These are phyloP conservation scores for Apiospora phragmitis DNA, from an alignment of 2,329 filamentous ascomycete species.

Conservation along the genomic window DNA sequence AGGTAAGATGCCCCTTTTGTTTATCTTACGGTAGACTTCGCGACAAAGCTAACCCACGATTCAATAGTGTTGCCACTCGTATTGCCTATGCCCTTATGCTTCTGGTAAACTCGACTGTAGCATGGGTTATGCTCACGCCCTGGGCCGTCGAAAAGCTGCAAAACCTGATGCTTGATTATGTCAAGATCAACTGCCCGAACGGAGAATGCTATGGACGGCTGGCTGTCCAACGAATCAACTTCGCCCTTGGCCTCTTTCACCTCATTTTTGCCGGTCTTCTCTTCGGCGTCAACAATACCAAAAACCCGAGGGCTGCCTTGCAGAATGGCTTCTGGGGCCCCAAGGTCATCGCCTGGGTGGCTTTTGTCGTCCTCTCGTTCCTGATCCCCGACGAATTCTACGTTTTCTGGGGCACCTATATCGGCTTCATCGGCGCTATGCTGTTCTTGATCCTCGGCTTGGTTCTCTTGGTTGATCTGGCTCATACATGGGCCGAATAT, in stretches of 20 bases:
- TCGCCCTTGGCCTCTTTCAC: slow-evolving; percentile 93
- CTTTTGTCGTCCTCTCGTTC: slow-evolving; percentile 86
- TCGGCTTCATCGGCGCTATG: slow-evolving; percentile 84
- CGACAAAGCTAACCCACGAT: slow-evolving; percentile 13
- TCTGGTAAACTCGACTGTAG: slow-evolving; percentile 92
- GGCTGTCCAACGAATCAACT: slow-evolving; percentile 96
- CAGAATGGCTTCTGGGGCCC: slow-evolving; percentile 99
- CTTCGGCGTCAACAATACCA: slow-evolving; percentile 83
- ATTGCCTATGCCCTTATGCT: slow-evolving; percentile 95
- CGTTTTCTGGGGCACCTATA: slow-evolving; percentile 92
- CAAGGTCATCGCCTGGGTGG: slow-evolving; percentile 88
- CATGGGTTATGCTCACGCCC: slow-evolving; percentile 98
- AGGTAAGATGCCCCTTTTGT: slow-evolving; percentile 56
- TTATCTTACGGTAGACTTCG: background rate
- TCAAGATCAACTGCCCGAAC: slow-evolving; percentile 89
- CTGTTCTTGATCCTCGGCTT: slow-evolving; percentile 91
- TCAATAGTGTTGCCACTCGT: slow-evolving; percentile 82
- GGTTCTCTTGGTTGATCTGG: slow-evolving; percentile 89
- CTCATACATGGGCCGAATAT: slow-evolving; percentile 96
- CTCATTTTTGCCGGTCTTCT: slow-evolving; percentile 81
- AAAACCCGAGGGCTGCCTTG: slow-evolving; percentile 80
- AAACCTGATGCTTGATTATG: slow-evolving; percentile 89
- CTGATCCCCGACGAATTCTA: slow-evolving; percentile 95
- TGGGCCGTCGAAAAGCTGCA: slow-evolving; percentile 98
- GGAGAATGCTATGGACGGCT: slow-evolving; percentile 94